Evolutionary conservation across 768 basidiomycete genomes (phyloP).

Genomic region (Podaxis sp.): DNA sequence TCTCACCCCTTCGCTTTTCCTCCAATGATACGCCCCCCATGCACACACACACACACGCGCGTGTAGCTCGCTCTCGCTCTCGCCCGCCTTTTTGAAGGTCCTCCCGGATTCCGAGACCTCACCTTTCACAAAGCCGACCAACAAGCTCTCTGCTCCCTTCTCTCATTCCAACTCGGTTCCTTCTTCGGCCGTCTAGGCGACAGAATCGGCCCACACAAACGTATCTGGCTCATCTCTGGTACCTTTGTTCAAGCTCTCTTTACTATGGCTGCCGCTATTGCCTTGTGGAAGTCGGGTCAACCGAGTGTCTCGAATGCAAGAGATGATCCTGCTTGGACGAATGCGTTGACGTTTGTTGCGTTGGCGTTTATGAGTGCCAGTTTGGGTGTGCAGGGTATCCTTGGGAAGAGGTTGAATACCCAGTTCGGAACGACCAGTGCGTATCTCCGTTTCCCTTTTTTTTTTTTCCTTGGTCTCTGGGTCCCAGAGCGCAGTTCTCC

Average conservation of each 20-base stretch:
- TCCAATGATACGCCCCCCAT: too few species aligned
- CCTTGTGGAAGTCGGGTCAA: conserved; percentile 67
- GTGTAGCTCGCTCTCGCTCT: conserved; percentile 71
- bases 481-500: too few species aligned
- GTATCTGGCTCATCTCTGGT: conserved; percentile 68
- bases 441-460: conserved; percentile 20
- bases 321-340: conserved; percentile 68
- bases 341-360: conserved; percentile 59
- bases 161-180: conserved; percentile 76
- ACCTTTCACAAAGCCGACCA: conserved; percentile 78
- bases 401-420: conserved; percentile 76
- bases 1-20: background rate
- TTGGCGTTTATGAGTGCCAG: conserved; percentile 79
- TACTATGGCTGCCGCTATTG: conserved; percentile 68
- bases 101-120: conserved; percentile 40
- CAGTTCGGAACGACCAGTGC: conserved; percentile 75
- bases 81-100: conserved; percentile 69
- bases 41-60: too few species aligned
- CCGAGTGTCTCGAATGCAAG: conserved; percentile 47
- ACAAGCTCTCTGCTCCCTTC: conserved; percentile 77
- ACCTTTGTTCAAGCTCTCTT: conserved; percentile 73
- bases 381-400: conserved; percentile 82
- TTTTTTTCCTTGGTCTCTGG: background rate
- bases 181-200: conserved; percentile 83
- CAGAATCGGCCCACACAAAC: conserved; percentile 64